phyloP scores from a whole-genome alignment of 2,329 filamentous ascomycete genomes.

The Sordariomycetes sp. region DNA sequence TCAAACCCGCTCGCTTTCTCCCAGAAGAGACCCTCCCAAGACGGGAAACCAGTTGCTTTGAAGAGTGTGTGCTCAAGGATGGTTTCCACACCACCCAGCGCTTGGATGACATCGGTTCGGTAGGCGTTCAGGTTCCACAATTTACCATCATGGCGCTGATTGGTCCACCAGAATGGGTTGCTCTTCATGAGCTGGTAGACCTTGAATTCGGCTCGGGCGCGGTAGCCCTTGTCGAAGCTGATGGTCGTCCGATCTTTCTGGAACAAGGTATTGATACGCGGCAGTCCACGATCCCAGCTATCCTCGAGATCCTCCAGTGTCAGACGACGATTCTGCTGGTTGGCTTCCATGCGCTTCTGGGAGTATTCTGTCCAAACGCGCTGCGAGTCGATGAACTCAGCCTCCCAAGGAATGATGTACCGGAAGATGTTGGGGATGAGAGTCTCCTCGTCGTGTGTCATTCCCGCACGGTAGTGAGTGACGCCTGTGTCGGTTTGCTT shows the following conservation, averaged over 20 bases:
- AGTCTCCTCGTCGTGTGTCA: constrained; percentile 97
- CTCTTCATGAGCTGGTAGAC: constrained; percentile 98
- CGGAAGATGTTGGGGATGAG: constrained; percentile 98
- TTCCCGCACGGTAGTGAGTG: constrained; percentile 92
- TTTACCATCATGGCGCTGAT: constrained; percentile 92
- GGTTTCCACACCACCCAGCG: constrained; percentile 90
- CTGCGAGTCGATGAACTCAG: constrained; percentile 97
- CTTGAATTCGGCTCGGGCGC: constrained; percentile 92
- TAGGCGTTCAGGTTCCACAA: constrained; percentile 96
- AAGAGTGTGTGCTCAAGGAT: constrained; percentile 96
- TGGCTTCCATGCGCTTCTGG: constrained; percentile 92
- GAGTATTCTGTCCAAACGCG: constrained; percentile 99
- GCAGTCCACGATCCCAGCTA: constrained; percentile 95
- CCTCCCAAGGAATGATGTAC: constrained; percentile 98
- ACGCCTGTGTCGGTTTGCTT: constrained; percentile 97
- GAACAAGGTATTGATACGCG: constrained; percentile 97
- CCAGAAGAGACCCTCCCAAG: constrained; percentile 96
- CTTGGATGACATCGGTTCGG: constrained; percentile 93
- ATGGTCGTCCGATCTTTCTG: constrained; percentile 96
- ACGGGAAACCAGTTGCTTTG: constrained; percentile 93
- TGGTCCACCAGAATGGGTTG: constrained; percentile 99
- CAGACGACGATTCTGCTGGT: constrained; percentile 90
- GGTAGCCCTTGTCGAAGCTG: constrained; percentile 98
- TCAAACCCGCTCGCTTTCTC: constrained; percentile 55
- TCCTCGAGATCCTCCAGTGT: constrained; percentile 96